Base-by-base conservation (phyloP, 768 basidiomycete genomes). In the Mycena latifolia region DNA sequence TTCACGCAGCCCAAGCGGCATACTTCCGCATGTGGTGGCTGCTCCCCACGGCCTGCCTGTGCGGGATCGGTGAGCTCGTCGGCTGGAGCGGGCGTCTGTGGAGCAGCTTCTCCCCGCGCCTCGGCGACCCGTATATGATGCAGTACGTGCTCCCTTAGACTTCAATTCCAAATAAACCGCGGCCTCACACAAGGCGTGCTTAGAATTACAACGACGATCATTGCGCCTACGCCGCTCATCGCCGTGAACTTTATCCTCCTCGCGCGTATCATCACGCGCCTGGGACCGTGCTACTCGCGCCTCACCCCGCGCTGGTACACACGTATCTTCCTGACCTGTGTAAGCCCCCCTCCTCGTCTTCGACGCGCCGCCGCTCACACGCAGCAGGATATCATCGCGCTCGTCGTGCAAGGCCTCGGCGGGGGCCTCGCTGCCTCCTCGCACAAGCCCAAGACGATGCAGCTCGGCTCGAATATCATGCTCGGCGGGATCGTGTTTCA, bases 401-500 rank as follows among this genome's bases (percentile, higher is more conserved):
- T 84, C 11, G 37, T 82, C 20, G 71, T 84, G 3, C 83, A 84
- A 65, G 81, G 77, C 9, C 62, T 75, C 11, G 83, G 83, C 2
- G 82, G 83, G 2, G 80, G 61, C 20, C 51, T 84, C 57, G 73
- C 80, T 20, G 83, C 85, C 5, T 83, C 53, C 20, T 54, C 62
- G 10, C 29, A 46, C 24, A 63, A 45, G 14, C 5, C 10, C 7
- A 29, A 29, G 27, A 33, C 17, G 12, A 14, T 20, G 1, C 11
- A 63, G 2, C 62, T 55, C 25, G 76, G 76, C 14, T 72, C 54
- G 20, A 65, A 74, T 48, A 62, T 76, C 46, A 89, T 90, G 88
- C 80, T 89, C 18, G 86, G 77, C 3, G 91, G 89, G 55, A 90
- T 92, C 67, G 77, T 80, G 22, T 84, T 90, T 69, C 89, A 92